A percentile compares a stretch with the other conserved stretches of the same genome.
Evolutionary conservation across 2,329 filamentous ascomycete genomes (phyloP).

Genomic region (Botryotinia calthae): DNA sequence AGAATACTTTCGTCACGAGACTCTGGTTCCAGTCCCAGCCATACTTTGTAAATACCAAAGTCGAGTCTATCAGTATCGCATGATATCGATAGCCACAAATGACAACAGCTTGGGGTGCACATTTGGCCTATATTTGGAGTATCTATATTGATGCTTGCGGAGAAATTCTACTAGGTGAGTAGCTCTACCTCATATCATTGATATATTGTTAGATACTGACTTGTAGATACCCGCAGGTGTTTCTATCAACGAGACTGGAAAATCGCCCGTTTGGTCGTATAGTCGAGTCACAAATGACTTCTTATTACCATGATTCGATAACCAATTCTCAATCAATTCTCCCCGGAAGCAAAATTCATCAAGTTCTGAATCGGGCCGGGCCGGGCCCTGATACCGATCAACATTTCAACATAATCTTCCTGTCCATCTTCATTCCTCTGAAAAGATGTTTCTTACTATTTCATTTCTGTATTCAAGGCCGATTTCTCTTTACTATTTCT

Average conservation of each 20-base stretch:
- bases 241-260: too few relatives aligned
- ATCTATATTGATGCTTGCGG: too few relatives aligned
- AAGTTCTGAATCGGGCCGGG: background rate
- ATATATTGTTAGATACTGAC: too few relatives aligned
- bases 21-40: background rate
- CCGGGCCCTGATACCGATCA: too few relatives aligned
- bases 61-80: too few relatives aligned
- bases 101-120: too few relatives aligned
- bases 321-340: rapidly evolving
- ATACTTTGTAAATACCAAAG: background rate
- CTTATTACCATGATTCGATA: background rate
- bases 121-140: too few relatives aligned
- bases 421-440: background rate
- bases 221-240: too few relatives aligned
- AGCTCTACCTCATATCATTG: too few relatives aligned
- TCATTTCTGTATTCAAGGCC: background rate
- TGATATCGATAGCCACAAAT: too few relatives aligned
- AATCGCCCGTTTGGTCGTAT: background rate
- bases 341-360: background rate
- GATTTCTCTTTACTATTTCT: background rate
- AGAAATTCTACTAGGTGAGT: too few relatives aligned
- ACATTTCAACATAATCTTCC: background rate
- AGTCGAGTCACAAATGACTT: background rate
- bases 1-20: background rate
- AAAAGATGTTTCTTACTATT: background rate